Percentiles rank a stretch among this genome's conserved stretches.
Conservation (phyloP, 2,329 filamentous ascomycete species). For the Fusarium sp. region DNA sequence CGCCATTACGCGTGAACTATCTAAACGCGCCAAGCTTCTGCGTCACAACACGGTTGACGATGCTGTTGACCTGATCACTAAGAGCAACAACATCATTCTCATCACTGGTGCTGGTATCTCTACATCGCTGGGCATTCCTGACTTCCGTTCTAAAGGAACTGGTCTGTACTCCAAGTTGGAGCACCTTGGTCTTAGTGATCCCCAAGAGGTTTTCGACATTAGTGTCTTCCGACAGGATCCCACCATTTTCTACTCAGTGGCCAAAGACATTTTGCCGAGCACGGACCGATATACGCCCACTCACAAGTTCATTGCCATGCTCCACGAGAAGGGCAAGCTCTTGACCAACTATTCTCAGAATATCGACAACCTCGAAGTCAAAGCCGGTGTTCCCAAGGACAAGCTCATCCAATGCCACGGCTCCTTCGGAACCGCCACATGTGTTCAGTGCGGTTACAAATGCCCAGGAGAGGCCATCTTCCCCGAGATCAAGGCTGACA, state of each 20-base stretch:
- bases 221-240: conserved; percentile 87
- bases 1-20: conserved; percentile 82
- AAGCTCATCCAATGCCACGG: conserved; percentile 97
- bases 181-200: conserved; percentile 81
- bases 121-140: conserved; percentile 94
- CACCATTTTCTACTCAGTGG: conserved; percentile 88
- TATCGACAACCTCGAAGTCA: conserved; percentile 93
- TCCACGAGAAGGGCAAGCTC: conserved; percentile 88
- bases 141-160: conserved; percentile 93
- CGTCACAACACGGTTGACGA: conserved; percentile 89
- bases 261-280: conserved; percentile 87
- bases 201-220: conserved; percentile 96
- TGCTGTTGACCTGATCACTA: conserved; percentile 79
- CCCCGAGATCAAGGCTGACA: conserved; percentile 78
- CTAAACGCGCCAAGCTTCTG: conserved; percentile 81
- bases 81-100: conserved; percentile 86
- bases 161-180: conserved; percentile 89
- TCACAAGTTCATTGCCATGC: conserved; percentile 89
- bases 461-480: conserved; percentile 83
- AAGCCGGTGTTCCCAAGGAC: conserved; percentile 81
- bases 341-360: conserved; percentile 99
- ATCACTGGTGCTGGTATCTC: conserved; percentile 97
- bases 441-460: conserved; percentile 81
- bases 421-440: conserved; percentile 92
- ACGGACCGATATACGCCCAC: conserved; percentile 87